phyloP scores from a whole-genome alignment of 176 grass and related monocot species.

The Eleusine indica region DNA sequence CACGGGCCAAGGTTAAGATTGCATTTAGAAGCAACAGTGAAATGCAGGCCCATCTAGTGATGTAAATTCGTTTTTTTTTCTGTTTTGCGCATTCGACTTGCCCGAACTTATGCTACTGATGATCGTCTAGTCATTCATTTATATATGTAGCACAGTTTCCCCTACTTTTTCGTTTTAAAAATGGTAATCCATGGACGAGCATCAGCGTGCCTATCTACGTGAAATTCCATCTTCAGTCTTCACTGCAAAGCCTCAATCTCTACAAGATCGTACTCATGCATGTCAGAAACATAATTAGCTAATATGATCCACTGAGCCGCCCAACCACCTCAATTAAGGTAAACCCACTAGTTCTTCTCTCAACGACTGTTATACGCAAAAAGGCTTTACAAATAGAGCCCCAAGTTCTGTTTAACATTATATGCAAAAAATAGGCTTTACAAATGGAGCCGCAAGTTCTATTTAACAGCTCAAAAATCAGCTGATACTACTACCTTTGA shows the following conservation, averaged over 20 bases:
- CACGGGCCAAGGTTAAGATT: neutral
- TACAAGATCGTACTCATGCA: neutral
- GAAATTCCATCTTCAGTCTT: neutral
- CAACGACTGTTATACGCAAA: conserved; percentile 28
- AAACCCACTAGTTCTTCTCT: neutral
- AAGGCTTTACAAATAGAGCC: conserved; percentile 38
- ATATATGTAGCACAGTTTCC: too few species aligned
- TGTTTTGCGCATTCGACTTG: too few species aligned
- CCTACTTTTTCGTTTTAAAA: too few species aligned
- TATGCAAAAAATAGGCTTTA: conserved; percentile 32
- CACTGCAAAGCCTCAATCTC: neutral
- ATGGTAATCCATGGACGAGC: neutral
- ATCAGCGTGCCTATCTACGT: too few species aligned
- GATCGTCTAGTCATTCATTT: too few species aligned
- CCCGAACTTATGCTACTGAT: too few species aligned
- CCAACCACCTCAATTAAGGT: neutral
- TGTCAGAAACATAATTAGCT: neutral
- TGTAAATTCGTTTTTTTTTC: neutral
- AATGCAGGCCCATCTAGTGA: neutral
- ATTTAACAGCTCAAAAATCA: conserved; percentile 44
- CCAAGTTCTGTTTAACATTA: conserved; percentile 23
- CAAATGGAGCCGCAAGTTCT: conserved; percentile 30
- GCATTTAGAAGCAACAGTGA: neutral
- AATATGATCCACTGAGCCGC: neutral
- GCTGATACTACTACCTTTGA: conserved; percentile 24